A percentile compares a stretch with the other conserved stretches of the same genome.
These are phyloP conservation scores for Gynandropsis gynandra DNA, from an alignment of 345 rosid genomes.

Conservation along the genomic window DNA sequence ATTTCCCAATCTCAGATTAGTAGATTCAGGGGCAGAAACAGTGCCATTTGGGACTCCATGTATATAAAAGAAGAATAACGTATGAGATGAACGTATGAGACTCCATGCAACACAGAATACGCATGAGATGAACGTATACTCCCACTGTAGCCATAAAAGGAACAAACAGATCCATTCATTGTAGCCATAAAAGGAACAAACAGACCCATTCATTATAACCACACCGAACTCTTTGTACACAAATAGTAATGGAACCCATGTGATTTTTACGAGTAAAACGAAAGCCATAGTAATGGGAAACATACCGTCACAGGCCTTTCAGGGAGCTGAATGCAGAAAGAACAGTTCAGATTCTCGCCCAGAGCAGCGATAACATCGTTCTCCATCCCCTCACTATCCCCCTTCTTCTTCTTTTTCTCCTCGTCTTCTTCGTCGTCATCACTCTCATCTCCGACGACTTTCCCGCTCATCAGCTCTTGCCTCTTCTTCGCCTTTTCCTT, in stretches of 20 bases:
- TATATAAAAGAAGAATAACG: too few relatives aligned
- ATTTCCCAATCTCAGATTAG: too few relatives aligned
- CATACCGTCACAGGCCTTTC: slow-evolving; percentile 75
- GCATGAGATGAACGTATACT: not conserved
- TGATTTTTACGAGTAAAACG: not conserved
- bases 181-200: not conserved
- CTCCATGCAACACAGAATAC: not conserved
- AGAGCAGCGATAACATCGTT: slow-evolving; percentile 32
- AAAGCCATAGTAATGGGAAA: not conserved
- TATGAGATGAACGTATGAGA: too few relatives aligned
- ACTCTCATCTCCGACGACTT: slow-evolving; percentile 11
- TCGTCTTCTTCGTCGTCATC: slow-evolving; percentile 3
- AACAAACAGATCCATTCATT: not conserved
- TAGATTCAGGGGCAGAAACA: too few relatives aligned
- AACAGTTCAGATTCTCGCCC: slow-evolving; percentile 36
- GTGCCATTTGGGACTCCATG: too few relatives aligned
- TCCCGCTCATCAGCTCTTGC: slow-evolving; percentile 40
- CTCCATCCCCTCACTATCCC: not conserved
- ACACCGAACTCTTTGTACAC: not conserved
- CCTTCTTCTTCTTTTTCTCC: not conserved
- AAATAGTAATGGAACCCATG: not conserved
- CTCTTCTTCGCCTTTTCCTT: slow-evolving; percentile 39
- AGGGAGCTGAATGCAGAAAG: slow-evolving; percentile 50
- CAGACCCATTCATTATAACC: not conserved
- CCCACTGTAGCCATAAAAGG: not conserved